These are phyloP conservation scores for Furculomyces boomerangus DNA, from an alignment of 371 early-diverging fungal species.

Conservation along the genomic window DNA sequence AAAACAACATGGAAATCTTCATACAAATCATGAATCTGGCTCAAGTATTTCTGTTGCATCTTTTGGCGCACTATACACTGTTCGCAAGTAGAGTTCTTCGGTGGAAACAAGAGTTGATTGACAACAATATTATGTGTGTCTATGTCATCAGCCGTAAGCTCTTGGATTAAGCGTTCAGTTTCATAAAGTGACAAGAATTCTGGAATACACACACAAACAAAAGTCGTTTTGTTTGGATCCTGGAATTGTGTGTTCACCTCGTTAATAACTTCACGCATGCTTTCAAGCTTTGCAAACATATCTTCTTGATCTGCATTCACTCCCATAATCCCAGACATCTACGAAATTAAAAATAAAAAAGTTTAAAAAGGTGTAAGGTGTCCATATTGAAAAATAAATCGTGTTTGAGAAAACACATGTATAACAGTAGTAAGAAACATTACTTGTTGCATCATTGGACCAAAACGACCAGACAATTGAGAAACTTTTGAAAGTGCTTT, in stretches of 20 bases:
- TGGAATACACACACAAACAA: conserved; percentile 96
- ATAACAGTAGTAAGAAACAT: background rate
- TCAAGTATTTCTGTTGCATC: conserved; percentile 96
- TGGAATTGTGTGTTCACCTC: conserved; percentile 96
- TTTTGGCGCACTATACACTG: conserved; percentile 86
- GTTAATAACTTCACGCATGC: conserved; percentile 82
- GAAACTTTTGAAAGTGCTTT: conserved; percentile 91
- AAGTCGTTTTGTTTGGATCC: conserved; percentile 91
- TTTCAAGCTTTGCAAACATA: conserved; percentile 83
- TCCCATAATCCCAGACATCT: conserved; percentile 95
- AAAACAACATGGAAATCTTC: conserved; percentile 91
- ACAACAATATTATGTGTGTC: conserved; percentile 98
- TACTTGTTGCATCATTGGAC: conserved; percentile 79
- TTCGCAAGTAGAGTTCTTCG: conserved; percentile 79
- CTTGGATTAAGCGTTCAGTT: conserved; percentile 97
- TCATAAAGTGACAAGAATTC: conserved; percentile 98
- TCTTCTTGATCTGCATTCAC: conserved; percentile 76
- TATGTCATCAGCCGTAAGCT: conserved; percentile 85
- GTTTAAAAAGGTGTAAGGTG: background rate
- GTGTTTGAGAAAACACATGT: background rate
- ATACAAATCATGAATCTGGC: conserved; percentile 93
- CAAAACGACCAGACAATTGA: conserved; percentile 78
- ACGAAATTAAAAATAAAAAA: conserved; percentile 5
- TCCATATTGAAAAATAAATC: background rate
- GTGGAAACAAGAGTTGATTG: conserved; percentile 93